Percentiles rank a stretch among this genome's conserved stretches.
Evolutionary conservation across 2,329 filamentous ascomycete genomes (phyloP).

Genomic region (Celoporthe dispersa): DNA sequence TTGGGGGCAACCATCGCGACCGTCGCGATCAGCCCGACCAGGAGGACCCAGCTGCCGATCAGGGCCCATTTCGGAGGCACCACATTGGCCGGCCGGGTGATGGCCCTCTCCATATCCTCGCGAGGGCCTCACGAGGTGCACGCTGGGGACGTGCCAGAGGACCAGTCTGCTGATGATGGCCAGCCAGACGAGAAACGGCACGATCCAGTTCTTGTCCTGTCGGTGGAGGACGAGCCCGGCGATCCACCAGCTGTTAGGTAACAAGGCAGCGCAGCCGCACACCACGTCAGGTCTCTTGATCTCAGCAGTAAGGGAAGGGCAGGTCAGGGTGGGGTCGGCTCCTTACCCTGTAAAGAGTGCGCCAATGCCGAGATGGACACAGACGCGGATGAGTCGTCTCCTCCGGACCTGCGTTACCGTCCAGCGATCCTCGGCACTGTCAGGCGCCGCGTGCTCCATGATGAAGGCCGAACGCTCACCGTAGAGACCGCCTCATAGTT

Average conservation of each 20-base stretch:
- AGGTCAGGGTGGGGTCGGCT: too few species aligned
- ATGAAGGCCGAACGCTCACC: background rate
- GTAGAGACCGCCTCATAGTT: background rate
- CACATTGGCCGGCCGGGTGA: constrained; percentile 59
- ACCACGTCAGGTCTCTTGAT: too few species aligned
- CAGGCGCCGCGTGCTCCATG: constrained; percentile 6
- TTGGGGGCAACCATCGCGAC: constrained; percentile 78
- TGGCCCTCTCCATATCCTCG: constrained; percentile 68
- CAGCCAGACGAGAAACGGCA: constrained; percentile 83
- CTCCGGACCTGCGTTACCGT: constrained; percentile 14
- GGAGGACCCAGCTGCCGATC: constrained; percentile 63
- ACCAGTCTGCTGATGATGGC: constrained; percentile 73
- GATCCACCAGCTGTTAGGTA: constrained; percentile 70
- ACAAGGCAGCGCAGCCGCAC: background rate
- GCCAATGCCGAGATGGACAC: constrained; percentile 12
- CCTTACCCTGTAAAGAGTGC: constrained; percentile 17
- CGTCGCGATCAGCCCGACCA: constrained; percentile 75
- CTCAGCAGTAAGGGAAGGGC: too few species aligned
- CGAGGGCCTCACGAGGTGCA: constrained; percentile 69
- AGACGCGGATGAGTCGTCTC: constrained; percentile 9
- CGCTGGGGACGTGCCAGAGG: constrained; percentile 73
- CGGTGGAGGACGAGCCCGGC: constrained; percentile 74
- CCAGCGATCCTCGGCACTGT: background rate
- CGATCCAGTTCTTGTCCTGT: constrained; percentile 76
- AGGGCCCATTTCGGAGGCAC: constrained; percentile 71